phyloP scores from a whole-genome alignment of 495 filamentous ascomycete genomes.

The Lasiosphaeria hispida region DNA sequence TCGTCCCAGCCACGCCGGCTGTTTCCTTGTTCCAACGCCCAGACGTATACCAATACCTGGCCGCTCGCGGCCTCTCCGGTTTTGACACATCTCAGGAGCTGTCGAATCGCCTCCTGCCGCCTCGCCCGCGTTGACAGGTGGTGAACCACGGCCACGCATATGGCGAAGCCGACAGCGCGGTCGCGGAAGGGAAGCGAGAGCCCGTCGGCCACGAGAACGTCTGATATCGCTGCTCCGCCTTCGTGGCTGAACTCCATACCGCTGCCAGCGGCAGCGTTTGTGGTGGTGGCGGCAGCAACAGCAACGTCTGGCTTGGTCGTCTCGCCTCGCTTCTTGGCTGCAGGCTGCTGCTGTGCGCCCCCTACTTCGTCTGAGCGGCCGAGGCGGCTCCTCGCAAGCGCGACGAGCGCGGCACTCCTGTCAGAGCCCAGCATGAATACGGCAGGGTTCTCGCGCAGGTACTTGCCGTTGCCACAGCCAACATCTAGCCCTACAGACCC shows the following conservation, averaged over 20 bases:
- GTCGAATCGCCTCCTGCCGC: slow-evolving; percentile 68
- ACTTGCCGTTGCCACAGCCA: slow-evolving; percentile 96
- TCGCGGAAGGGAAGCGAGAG: slow-evolving; percentile 66
- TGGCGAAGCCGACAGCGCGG: slow-evolving; percentile 80
- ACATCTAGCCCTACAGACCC: slow-evolving; percentile 89
- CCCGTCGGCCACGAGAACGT: slow-evolving; percentile 68
- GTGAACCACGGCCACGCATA: slow-evolving; percentile 92
- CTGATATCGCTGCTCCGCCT: slow-evolving; percentile 22
- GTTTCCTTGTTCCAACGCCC: slow-evolving; percentile 89
- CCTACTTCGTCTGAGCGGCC: slow-evolving; percentile 8
- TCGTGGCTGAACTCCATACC: slow-evolving; percentile 1
- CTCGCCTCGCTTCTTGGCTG: slow-evolving; percentile 8
- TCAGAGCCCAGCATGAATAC: slow-evolving; percentile 87
- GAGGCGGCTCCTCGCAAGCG: slow-evolving; percentile 64
- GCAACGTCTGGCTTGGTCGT: background rate
- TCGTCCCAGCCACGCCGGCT: slow-evolving; percentile 93
- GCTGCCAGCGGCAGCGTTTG: slow-evolving; percentile 1
- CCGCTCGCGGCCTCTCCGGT: slow-evolving; percentile 51
- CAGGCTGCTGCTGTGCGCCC: background rate
- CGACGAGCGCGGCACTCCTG: slow-evolving; percentile 73
- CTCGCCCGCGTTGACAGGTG: slow-evolving; percentile 83
- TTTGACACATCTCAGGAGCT: slow-evolving; percentile 65
- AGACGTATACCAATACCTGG: slow-evolving; percentile 83
- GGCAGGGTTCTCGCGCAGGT: slow-evolving; percentile 73
- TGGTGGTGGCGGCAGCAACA: background rate